Conservation (phyloP, 345 rosid genomes). For the Eucalyptus tenuipes region DNA sequence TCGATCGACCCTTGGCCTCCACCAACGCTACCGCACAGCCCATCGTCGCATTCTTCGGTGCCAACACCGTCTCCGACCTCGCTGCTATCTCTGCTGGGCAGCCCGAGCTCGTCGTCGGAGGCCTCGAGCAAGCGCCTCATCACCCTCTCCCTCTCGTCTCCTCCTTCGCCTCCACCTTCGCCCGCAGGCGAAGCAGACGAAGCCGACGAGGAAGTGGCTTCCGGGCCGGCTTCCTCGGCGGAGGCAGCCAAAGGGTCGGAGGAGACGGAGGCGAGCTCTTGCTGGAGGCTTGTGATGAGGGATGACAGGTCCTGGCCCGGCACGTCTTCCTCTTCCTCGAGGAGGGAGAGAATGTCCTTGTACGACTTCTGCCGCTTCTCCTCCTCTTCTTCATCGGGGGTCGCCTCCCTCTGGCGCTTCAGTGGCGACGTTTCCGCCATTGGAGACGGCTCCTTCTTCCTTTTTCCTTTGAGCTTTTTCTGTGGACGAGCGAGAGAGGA, state of each 20-base stretch:
- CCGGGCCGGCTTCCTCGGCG: background rate
- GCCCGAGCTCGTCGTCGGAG: constrained; percentile 86
- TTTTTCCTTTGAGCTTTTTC: background rate
- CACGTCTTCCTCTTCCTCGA: constrained; percentile 36
- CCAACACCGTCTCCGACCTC: background rate
- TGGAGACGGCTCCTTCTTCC: background rate
- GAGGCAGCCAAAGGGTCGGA: background rate
- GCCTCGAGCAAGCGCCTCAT: constrained; percentile 79
- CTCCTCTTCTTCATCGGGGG: background rate
- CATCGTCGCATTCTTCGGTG: constrained; percentile 1
- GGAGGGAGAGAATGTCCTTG: constrained; percentile 21
- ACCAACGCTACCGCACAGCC: constrained; percentile 3
- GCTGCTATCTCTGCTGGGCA: constrained; percentile 27
- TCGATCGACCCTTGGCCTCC: constrained; percentile 7
- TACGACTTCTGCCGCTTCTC: constrained; percentile 25
- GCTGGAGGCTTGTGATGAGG: constrained; percentile 42
- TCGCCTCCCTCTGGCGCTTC: constrained; percentile 54
- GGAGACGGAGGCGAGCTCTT: constrained; percentile 22
- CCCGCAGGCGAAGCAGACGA: constrained; percentile 9
- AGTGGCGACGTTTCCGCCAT: constrained; percentile 36
- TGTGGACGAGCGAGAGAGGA: background rate
- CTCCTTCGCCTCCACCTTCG: constrained; percentile 3
- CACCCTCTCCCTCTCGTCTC: constrained; percentile 35
- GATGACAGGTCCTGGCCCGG: constrained; percentile 36
- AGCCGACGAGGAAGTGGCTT: constrained; percentile 5